Percentiles rank a stretch among this genome's conserved stretches.
These are phyloP conservation scores for Suillus variegatus DNA, from an alignment of 768 basidiomycete species.

Conservation along the genomic window DNA sequence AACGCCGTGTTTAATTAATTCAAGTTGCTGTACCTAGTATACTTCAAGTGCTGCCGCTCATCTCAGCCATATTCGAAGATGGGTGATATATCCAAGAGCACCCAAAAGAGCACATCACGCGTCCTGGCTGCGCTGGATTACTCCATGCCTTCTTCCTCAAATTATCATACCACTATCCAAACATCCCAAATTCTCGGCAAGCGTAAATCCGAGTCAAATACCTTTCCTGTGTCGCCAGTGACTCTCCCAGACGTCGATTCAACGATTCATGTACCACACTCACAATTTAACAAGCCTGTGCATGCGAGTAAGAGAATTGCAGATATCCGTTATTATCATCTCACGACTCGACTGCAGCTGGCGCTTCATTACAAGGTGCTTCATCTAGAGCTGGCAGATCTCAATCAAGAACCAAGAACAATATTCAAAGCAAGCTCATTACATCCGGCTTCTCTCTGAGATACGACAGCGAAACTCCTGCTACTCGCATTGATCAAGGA, in stretches of 20 bases:
- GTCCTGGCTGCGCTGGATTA: conserved; percentile 16
- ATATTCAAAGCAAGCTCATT: conserved; percentile 8
- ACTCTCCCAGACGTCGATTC: neutral
- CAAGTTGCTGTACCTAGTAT: neutral
- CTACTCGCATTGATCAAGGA: conserved; percentile 55
- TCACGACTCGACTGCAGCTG: neutral
- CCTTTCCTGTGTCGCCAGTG: neutral
- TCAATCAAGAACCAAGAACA: neutral
- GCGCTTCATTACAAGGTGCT: neutral
- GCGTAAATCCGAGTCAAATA: conserved; percentile 1
- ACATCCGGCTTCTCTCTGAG: conserved; percentile 41
- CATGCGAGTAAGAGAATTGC: neutral
- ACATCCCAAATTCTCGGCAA: conserved; percentile 9
- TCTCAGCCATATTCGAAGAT: conserved; percentile 5
- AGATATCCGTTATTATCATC: neutral
- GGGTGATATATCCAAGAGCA: conserved; percentile 5
- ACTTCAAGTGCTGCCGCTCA: conserved; percentile 1
- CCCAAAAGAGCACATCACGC: conserved; percentile 10
- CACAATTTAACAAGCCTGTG: neutral
- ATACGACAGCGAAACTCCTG: conserved; percentile 51
- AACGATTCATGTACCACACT: conserved; percentile 1
- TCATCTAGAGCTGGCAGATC: conserved; percentile 1
- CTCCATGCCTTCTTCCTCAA: conserved; percentile 5
- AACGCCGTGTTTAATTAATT: conserved; percentile 1
- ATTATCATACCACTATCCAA: neutral